Evolutionary conservation across 345 rosid species (phyloP), one percentile per base, ranked within the genome.

Genomic region (Linum trigynum): DNA sequence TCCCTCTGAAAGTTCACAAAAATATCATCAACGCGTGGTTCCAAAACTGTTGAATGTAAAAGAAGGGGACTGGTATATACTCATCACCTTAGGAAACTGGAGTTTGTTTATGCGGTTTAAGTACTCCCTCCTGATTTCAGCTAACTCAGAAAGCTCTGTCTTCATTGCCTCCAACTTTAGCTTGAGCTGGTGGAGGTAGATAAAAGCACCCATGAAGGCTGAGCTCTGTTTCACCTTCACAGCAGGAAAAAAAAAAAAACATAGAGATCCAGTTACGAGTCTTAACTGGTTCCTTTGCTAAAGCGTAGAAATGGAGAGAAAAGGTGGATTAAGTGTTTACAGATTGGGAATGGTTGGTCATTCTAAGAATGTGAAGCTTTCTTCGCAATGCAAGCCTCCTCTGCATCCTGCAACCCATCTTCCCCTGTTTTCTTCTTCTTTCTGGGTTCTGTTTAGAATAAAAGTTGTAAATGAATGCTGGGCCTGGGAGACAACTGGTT

Each of bases 141-240:
- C 53, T 35, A 85, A 72, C 70, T 65, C 70, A 43, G 69, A 65
- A 65, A 74, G 69, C 42, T 82, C 81, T 76, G 72, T 80, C 65
- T 78, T 65, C 48, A 84, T 64, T 53, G 85, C 84, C 70, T 83
- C 80, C 78, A 86, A 62, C 78, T 78, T 73, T 67, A 81, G 81
- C 75, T 79, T 84, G 69, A 88, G 86, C 77, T 79, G 75, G 81
- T 57, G 67, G 66, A 83, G 80, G 76, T 78, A 75, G 32, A 78
- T 74, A 65, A 86, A 70, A 73, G 81, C 70, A 53, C 80, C 89
- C 72, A 64, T 68, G 62, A 77, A 39, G 42, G 69, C 50, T 63
- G 80, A 79, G 32, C 71, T 79, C 74, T 64, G 73, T 69, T 78
- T 67, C 67, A 71, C 86, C 96, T 86, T 74, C 60, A 56, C 8